A percentile compares a stretch with the other conserved stretches of the same genome.
Evolutionary conservation across 2,329 filamentous ascomycete species (phyloP).

Genomic region (Paecilomyces sp.): DNA sequence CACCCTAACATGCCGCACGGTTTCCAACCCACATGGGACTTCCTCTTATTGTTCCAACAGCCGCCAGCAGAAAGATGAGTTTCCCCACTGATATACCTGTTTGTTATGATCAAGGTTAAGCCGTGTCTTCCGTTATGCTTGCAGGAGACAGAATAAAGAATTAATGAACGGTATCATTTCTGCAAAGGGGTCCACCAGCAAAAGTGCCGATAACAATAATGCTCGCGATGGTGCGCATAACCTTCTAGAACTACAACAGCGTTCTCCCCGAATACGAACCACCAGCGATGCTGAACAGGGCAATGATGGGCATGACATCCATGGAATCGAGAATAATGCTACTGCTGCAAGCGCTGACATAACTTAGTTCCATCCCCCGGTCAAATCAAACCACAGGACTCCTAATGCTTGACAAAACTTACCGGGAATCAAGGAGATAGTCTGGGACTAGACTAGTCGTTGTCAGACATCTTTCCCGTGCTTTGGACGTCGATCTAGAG

Average conservation of each 20-base stretch:
- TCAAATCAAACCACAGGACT: not conserved
- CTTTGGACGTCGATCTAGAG: not conserved
- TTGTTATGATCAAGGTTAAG: not conserved
- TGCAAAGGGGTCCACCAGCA: not conserved
- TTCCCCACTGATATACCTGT: not conserved
- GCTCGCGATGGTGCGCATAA: not conserved
- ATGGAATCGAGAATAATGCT: not conserved
- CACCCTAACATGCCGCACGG: not conserved
- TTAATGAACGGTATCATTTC: not conserved
- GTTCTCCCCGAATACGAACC: not conserved
- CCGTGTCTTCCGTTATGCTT: not conserved
- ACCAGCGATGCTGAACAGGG: not conserved
- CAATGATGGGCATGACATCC: not conserved
- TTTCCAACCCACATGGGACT: not conserved
- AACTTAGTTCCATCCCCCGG: not conserved
- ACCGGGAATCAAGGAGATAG: not conserved
- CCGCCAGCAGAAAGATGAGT: not conserved
- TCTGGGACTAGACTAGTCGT: not conserved
- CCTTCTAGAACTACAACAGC: not conserved
- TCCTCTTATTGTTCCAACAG: not conserved
- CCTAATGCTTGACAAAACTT: not conserved
- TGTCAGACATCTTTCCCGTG: not conserved
- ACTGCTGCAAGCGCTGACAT: not conserved
- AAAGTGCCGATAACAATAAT: not conserved
- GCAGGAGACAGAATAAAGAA: not conserved